Conservation (phyloP, 768 basidiomycete genomes). For the Tricholoma furcatifolium region DNA sequence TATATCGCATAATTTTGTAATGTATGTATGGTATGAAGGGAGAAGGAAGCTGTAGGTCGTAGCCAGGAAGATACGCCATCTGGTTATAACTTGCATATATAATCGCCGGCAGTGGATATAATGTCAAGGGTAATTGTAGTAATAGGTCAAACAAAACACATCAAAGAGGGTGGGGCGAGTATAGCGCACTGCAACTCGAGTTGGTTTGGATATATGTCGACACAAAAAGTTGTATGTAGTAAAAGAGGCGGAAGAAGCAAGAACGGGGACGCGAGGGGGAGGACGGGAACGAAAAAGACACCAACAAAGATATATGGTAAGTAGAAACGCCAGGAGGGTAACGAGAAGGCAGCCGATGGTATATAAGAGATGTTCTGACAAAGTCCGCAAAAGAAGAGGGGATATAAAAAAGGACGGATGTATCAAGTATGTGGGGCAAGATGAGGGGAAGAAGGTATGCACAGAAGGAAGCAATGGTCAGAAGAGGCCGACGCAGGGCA, state of each 20-base stretch:
- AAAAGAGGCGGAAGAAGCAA: neutral
- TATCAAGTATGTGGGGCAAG: conserved; percentile 9
- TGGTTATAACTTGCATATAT: conserved; percentile 3
- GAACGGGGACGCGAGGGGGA: conserved; percentile 1
- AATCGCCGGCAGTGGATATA: conserved; percentile 2
- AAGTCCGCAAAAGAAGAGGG: conserved; percentile 11
- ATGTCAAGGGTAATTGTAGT: conserved; percentile 1
- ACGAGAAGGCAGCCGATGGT: conserved; percentile 10
- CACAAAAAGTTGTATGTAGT: neutral
- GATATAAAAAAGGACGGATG: conserved; percentile 15
- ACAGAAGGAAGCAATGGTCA: neutral
- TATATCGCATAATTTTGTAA: conserved; percentile 5
- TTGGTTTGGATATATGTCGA: conserved; percentile 8
- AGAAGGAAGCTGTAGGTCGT: neutral
- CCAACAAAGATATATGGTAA: conserved; percentile 10
- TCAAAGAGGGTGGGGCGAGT: conserved; percentile 17
- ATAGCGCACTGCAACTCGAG: conserved; percentile 19
- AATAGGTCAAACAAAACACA: neutral
- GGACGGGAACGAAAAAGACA: neutral
- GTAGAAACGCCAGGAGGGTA: conserved; percentile 12
- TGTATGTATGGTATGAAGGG: conserved; percentile 3
- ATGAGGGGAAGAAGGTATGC: conserved; percentile 1
- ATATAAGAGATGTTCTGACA: conserved; percentile 14
- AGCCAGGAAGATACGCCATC: neutral
- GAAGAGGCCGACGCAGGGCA: neutral